These are phyloP conservation scores for Leishmania mexicana DNA, from an alignment of 208 protist genomes.

Conservation along the genomic window DNA sequence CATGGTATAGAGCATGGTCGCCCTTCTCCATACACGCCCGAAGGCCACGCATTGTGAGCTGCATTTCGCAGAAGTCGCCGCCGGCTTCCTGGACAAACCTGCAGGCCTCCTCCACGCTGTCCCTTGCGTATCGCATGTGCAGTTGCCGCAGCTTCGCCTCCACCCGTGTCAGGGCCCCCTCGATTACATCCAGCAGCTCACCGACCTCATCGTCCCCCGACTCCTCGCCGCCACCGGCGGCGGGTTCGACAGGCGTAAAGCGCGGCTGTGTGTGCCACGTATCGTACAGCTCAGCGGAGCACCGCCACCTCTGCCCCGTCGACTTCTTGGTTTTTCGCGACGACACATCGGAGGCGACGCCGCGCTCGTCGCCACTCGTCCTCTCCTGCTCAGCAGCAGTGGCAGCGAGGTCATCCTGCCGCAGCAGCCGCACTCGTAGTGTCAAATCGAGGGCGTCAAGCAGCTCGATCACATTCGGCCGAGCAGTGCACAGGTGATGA, in stretches of 20 bases:
- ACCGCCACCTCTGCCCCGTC: constrained; percentile 8
- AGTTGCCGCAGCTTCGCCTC: constrained; percentile 4
- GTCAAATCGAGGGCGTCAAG: constrained; percentile 21
- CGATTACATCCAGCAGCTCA: constrained; percentile 8
- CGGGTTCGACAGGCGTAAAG: not conserved
- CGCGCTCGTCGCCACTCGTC: not conserved
- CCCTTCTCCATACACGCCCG: not conserved
- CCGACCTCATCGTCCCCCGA: constrained; percentile 1
- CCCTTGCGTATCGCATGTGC: not conserved
- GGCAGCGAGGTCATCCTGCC: not conserved
- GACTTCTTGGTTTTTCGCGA: not conserved
- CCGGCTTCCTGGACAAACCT: constrained; percentile 4
- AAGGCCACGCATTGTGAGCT: constrained; percentile 2
- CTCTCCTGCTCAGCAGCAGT: not conserved
- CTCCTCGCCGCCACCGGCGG: not conserved
- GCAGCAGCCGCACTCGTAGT: constrained; percentile 17
- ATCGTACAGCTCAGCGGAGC: constrained; percentile 24
- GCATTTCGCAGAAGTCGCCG: not conserved
- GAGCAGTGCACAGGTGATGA: constrained; percentile 13
- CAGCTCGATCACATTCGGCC: constrained; percentile 1
- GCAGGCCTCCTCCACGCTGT: constrained; percentile 5
- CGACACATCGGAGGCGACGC: not conserved
- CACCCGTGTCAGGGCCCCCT: not conserved
- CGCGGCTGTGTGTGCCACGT: constrained; percentile 19
- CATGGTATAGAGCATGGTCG: not conserved